A percentile compares a stretch with the other conserved stretches of the same genome.
phyloP scores from a whole-genome alignment of 73 alveolate genomes.

The Durusdinium trenchii region DNA sequence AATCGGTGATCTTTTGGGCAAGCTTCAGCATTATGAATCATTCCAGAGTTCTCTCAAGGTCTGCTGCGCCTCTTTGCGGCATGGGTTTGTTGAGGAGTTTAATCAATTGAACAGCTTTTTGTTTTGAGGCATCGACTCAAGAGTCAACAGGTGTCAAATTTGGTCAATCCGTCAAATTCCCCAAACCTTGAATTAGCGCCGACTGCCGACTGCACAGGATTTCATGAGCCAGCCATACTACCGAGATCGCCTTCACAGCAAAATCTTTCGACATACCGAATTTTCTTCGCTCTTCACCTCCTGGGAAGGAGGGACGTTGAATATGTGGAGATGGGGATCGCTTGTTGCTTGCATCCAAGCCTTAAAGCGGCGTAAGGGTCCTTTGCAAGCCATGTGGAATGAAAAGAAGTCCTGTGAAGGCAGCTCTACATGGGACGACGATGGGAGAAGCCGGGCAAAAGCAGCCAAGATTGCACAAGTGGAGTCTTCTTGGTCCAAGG shows the following conservation, averaged over 20 bases:
- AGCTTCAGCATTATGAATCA: background rate
- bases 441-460: background rate
- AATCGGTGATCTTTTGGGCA: background rate
- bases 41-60: background rate
- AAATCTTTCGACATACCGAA: background rate
- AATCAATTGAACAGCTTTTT: background rate
- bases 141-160: background rate
- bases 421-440: background rate
- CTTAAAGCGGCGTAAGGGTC: background rate
- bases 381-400: background rate
- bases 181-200: too few species aligned
- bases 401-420: too few species aligned
- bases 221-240: background rate
- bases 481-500: background rate
- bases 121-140: background rate
- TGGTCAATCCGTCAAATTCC: too few species aligned
- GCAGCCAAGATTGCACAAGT: background rate
- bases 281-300: background rate
- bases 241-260: background rate
- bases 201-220: background rate
- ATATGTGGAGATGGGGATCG: slow-evolving; percentile 7
- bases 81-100: too few species aligned
- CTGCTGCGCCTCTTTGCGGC: background rate
- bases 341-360: background rate
- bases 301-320: background rate